Percentiles rank a stretch among this genome's conserved stretches.
phyloP scores from a whole-genome alignment of 202 grass and related monocot genomes.

The Saccharum hybrid region DNA sequence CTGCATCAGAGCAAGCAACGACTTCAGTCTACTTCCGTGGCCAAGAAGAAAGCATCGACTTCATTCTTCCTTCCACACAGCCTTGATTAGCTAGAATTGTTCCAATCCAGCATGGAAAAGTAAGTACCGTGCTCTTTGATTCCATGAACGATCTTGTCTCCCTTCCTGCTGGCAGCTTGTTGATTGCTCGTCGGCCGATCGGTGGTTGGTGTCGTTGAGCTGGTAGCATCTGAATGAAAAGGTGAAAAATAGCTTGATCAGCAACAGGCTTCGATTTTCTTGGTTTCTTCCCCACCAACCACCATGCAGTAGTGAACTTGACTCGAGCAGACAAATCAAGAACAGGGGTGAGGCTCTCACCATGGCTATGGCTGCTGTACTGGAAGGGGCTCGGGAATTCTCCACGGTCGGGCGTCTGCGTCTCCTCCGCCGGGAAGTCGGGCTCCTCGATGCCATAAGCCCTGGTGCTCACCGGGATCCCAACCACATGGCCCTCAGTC shows the following conservation, averaged over 20 bases:
- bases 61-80: background rate
- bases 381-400: conserved; percentile 44
- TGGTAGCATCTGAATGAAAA: conserved; percentile 14
- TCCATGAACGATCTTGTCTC: conserved; percentile 68
- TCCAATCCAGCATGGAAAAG: background rate
- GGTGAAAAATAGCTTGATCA: background rate
- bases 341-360: conserved; percentile 37
- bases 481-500: conserved; percentile 61
- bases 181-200: conserved; percentile 54
- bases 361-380: conserved; percentile 26
- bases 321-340: conserved; percentile 9
- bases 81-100: background rate
- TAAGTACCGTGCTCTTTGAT: conserved; percentile 85
- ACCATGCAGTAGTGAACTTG: background rate
- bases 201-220: conserved; percentile 28
- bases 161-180: conserved; percentile 40
- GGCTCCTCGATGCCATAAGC: conserved; percentile 61
- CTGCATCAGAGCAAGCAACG: conserved; percentile 40
- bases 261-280: background rate
- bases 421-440: conserved; percentile 43
- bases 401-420: conserved; percentile 47
- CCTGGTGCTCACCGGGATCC: conserved; percentile 55
- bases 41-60: background rate
- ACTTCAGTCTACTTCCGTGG: conserved; percentile 27
- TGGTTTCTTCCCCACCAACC: background rate